Conservation (phyloP, 179 eudicot genomes). For the Beta macrorhiza region DNA sequence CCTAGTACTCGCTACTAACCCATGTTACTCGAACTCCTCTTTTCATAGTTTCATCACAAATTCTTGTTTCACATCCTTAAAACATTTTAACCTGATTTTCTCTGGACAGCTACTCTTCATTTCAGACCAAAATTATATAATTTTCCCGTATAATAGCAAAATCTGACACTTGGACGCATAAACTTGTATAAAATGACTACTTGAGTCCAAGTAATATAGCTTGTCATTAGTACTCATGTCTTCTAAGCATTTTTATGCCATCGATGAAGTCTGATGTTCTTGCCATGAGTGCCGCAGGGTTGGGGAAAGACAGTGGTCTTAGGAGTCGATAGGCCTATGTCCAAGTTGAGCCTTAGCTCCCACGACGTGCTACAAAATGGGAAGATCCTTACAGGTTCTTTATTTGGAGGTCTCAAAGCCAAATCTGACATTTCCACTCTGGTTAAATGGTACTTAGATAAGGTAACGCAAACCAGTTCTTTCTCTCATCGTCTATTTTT, state of each 20-base stretch:
- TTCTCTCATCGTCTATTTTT: neutral
- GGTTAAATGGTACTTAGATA: slow-evolving; percentile 57
- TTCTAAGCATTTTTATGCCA: neutral
- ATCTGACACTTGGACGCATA: neutral
- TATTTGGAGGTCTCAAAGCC: slow-evolving; percentile 79
- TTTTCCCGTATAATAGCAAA: neutral
- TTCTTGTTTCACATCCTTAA: no score
- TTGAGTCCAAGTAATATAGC: neutral
- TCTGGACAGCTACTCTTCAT: no score
- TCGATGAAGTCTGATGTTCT: neutral
- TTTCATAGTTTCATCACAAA: no score
- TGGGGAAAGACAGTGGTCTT: slow-evolving; percentile 82
- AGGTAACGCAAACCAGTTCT: slow-evolving; percentile 39
- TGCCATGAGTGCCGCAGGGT: slow-evolving; percentile 38
- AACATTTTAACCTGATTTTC: no score
- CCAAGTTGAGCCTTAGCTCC: slow-evolving; percentile 46
- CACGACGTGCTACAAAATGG: slow-evolving; percentile 53
- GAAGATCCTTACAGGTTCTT: slow-evolving; percentile 54
- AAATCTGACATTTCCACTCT: slow-evolving; percentile 72
- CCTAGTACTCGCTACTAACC: no score
- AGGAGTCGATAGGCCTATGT: slow-evolving; percentile 69
- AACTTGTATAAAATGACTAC: neutral
- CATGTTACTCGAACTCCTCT: no score
- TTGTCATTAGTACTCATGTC: no score
- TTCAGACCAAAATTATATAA: no score